Conservation (phyloP, 352 stramenopile species). For the Pythium rishiriense region DNA sequence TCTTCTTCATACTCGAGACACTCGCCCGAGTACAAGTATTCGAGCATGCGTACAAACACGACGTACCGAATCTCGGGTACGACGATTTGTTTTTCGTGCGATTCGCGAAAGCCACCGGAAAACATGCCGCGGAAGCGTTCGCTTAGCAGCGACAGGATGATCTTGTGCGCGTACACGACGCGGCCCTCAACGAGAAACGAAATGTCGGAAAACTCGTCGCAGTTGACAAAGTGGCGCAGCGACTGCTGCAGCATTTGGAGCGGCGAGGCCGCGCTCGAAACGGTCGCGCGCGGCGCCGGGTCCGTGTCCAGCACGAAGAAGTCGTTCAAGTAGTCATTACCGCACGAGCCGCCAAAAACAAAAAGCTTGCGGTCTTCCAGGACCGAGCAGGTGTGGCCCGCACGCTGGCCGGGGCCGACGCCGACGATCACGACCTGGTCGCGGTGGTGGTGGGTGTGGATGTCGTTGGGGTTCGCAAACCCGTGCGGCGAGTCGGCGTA, state of each 20-base stretch:
- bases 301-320: constrained; percentile 95
- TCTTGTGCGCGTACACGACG: constrained; percentile 92
- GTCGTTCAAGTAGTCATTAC: constrained; percentile 93
- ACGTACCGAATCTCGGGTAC: constrained; percentile 90
- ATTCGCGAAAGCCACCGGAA: constrained; percentile 90
- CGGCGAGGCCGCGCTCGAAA: constrained; percentile 75
- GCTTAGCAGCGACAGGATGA: constrained; percentile 92
- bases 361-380: constrained; percentile 91
- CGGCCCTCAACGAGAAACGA: constrained; percentile 95
- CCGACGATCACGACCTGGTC: constrained; percentile 87
- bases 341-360: constrained; percentile 92
- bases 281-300: constrained; percentile 74
- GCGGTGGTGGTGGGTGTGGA: constrained; percentile 30
- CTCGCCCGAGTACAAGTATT: constrained; percentile 94
- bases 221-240: constrained; percentile 90
- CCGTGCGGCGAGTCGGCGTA: constrained; percentile 10
- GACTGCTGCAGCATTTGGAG: constrained; percentile 63
- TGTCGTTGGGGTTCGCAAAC: constrained; percentile 71
- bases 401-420: constrained; percentile 82
- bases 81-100: constrained; percentile 77
- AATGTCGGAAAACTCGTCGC: constrained; percentile 94
- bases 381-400: constrained; percentile 94
- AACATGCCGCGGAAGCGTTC: constrained; percentile 96
- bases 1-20: constrained; percentile 28
- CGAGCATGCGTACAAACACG: constrained; percentile 91